Evolutionary conservation across 352 stramenopile genomes (phyloP), one percentile per base, ranked within the genome.

Genomic region (Sclerospora graminicola): DNA sequence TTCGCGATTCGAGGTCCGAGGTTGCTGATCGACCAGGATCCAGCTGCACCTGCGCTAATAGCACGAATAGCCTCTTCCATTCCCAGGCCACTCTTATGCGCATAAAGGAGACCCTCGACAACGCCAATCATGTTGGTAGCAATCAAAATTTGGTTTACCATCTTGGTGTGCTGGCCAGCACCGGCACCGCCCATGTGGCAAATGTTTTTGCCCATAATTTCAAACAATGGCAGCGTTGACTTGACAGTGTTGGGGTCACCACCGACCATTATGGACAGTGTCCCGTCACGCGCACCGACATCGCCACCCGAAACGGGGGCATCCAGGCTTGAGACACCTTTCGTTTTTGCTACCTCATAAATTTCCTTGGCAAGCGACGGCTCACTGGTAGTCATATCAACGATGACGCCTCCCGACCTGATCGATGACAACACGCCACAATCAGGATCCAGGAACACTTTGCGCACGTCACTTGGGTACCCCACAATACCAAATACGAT

Each of bases 101-200:
- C 84, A 55, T 95, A 95, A 23, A 96, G 46, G 40, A 96, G 54
- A 5, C 82, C 75, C 63, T 96, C 85, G 8, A 86, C 77, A 8
- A 95, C 78, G 24, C 84, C 85, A 40, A 95, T 89, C 82, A 92
- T 92, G 51, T 83, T 88, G 33, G 77, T 89, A 29, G 77, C 71
- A 42, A 92, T 92, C 55, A 90, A 45, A 50, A 91, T 87, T 50
- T 96, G 85, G 57, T 95, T 96, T 43, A 96, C 83, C 81, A 94
- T 93, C 68, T 96, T 95, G 13, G 84, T 94, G 51, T 93, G 77
- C 47, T 95, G 82, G 0, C 85, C 85, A 24, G 79, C 68, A 3
- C 84, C 86, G 13, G 82, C 46, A 8, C 65, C 64, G 19, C 86
- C 86, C 77, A 95, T 94, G 59, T 95, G 81, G 8, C 78, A 73